Percentiles rank a stretch among this genome's conserved stretches.
phyloP scores from a whole-genome alignment of 2,329 filamentous ascomycete genomes.

The Clonostachys sp. region DNA sequence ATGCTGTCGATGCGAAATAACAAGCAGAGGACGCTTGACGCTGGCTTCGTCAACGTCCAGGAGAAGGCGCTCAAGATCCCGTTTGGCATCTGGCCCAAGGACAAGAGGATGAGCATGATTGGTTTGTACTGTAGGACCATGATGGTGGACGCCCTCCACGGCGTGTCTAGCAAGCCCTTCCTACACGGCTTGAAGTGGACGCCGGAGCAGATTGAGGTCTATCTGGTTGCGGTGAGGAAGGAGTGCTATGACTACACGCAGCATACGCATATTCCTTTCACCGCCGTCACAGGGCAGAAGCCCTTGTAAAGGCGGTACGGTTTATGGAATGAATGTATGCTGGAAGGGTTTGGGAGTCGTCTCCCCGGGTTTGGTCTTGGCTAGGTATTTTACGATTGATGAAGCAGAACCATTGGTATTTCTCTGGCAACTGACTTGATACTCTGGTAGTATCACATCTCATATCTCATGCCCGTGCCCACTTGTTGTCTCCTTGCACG shows the following conservation, averaged over 20 bases:
- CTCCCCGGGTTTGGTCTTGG: no score
- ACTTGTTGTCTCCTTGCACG: no score
- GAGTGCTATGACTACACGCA: conserved; percentile 4
- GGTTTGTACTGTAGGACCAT: conserved; percentile 23
- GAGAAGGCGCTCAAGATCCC: conserved; percentile 37
- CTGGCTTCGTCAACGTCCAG: conserved; percentile 33
- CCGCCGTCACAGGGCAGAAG: no score
- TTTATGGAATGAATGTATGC: no score
- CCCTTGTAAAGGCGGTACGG: no score
- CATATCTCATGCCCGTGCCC: no score
- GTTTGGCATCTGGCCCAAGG: conserved; percentile 39
- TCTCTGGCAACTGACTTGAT: no score
- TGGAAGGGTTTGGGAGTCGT: no score
- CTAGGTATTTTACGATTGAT: no score
- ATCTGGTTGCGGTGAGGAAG: conserved; percentile 21
- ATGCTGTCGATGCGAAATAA: conserved; percentile 19
- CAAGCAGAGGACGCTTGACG: conserved; percentile 15
- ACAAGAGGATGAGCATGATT: conserved; percentile 37
- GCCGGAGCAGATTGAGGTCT: conserved; percentile 22
- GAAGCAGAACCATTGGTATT: no score
- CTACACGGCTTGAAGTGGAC: conserved; percentile 25
- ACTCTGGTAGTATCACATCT: no score
- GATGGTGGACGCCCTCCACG: conserved; percentile 22
- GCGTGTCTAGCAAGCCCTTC: conserved; percentile 23
- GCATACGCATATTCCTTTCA: no score